Percentiles rank a stretch among this genome's conserved stretches.
phyloP scores from a whole-genome alignment of 2,329 filamentous ascomycete genomes.

The Fonsecaea erecta region DNA sequence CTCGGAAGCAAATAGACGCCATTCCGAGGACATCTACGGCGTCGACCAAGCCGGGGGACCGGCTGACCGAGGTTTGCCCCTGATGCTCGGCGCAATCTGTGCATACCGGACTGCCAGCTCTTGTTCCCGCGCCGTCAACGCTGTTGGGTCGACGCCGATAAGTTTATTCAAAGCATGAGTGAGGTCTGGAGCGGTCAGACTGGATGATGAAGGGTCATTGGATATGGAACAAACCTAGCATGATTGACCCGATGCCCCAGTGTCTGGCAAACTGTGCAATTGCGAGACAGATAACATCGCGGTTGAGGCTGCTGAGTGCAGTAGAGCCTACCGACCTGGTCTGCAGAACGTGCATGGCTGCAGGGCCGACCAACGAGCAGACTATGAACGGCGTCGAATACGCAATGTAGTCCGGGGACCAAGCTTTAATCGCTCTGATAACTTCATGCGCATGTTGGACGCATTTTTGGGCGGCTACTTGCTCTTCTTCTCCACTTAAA shows the following conservation, averaged over 20 bases:
- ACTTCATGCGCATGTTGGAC: slow-evolving; percentile 12
- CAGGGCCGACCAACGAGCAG: slow-evolving; percentile 8
- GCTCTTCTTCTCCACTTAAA: background rate
- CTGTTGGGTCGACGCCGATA: background rate
- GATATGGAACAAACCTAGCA: slow-evolving; percentile 4
- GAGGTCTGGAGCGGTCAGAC: background rate
- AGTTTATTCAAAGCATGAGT: slow-evolving; percentile 11
- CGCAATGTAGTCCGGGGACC: slow-evolving; percentile 10
- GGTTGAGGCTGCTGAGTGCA: slow-evolving; percentile 2
- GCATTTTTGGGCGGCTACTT: background rate
- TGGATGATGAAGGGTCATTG: background rate
- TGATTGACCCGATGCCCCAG: slow-evolving; percentile 8
- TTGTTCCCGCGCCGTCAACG: slow-evolving; percentile 6
- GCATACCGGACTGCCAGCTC: slow-evolving; percentile 11
- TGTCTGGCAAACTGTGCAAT: slow-evolving; percentile 11
- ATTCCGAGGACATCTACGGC: background rate
- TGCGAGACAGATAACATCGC: slow-evolving; percentile 2
- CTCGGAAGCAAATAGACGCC: background rate
- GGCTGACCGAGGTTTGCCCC: background rate
- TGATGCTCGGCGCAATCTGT: slow-evolving; percentile 1
- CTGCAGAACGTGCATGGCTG: slow-evolving; percentile 8
- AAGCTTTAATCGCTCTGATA: slow-evolving; percentile 2
- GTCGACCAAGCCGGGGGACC: background rate
- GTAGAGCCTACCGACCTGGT: background rate
- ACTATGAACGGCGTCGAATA: slow-evolving; percentile 12